Evolutionary conservation across 352 stramenopile genomes (phyloP).

Genomic region (Phytophthora agathidicida): DNA sequence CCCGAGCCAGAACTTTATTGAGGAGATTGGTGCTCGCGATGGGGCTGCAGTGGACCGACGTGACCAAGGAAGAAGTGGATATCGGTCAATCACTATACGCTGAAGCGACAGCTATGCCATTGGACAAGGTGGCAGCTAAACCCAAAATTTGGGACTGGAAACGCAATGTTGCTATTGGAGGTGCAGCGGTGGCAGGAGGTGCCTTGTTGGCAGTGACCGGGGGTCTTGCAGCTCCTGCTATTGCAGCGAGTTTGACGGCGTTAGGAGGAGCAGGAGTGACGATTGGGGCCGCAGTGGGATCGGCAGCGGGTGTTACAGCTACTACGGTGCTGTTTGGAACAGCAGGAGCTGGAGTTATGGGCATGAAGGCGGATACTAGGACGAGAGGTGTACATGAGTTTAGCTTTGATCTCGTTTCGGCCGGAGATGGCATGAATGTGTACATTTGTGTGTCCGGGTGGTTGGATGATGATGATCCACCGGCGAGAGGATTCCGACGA

Average conservation of each 20-base stretch:
- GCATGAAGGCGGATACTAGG: constrained; percentile 79
- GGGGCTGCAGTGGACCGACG: constrained; percentile 59
- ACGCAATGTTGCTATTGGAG: constrained; percentile 75
- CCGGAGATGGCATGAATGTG: constrained; percentile 86
- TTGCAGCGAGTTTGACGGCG: constrained; percentile 62
- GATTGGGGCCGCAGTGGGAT: constrained; percentile 66
- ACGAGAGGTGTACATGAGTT: constrained; percentile 83
- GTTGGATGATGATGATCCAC: constrained; percentile 80
- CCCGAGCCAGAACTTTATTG: constrained; percentile 61
- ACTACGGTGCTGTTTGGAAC: constrained; percentile 85
- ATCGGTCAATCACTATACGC: constrained; percentile 77
- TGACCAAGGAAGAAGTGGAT: constrained; percentile 69
- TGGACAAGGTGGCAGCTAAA: constrained; percentile 64
- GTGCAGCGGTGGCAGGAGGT: constrained; percentile 69
- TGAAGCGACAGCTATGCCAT: constrained; percentile 74
- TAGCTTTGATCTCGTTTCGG: constrained; percentile 79
- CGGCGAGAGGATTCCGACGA: constrained; percentile 60
- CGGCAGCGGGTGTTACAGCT: constrained; percentile 61
- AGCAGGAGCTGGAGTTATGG: constrained; percentile 74
- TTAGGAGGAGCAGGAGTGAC: constrained; percentile 67
- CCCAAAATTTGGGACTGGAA: constrained; percentile 81
- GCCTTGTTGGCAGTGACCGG: constrained; percentile 79
- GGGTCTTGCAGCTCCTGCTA: constrained; percentile 61
- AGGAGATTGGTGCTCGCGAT: constrained; percentile 53
- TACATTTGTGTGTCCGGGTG: constrained; percentile 89